Evolutionary conservation across 2,329 filamentous ascomycete species (phyloP), one percentile per base, ranked within the genome.

Genomic region (Didymella sp.): DNA sequence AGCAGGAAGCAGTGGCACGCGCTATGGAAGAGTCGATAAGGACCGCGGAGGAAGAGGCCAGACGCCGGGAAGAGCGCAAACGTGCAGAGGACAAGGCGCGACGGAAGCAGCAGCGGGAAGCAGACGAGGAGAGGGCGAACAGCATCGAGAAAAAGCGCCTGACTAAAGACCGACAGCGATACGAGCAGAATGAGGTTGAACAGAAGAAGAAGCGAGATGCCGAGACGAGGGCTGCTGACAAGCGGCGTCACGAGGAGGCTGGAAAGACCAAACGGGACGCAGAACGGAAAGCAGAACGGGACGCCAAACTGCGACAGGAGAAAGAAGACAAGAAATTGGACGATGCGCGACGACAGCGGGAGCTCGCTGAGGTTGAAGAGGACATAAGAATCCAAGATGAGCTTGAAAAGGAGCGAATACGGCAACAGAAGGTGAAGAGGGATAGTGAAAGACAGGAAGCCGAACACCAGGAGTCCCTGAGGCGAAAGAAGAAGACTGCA

Each of bases 71-170:
- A 17, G 30, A 25, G 40, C 27, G 28, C n/a, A 24, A 28, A n/a
- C 37, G 25, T 17, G 47, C 27, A n/a, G 25, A 43, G 43, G 22
- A 41, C 21, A 28, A 38, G 19, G 25, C 17, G 8, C n/a, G 15
- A 24, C 19, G 13, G 2, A 28, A 47, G 35, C 24, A 28, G 28
- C 47, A 21, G 37, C 27, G 35, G 17, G 21, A 17, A 51, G 51
- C 24, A 12, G 33, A 47, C 38, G 17, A 25, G 28, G 21, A 47
- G 25, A 17, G 47, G 13, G 37, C 51, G 12, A 30, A 50, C 3
- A 13, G 28, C n/a, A 47, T 38, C 9, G 51, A 55, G 15, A 55
- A 40, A n/a, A 42, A 41, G 8, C 47, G 53, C 2, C 35, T 51
- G 5, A 42, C 37, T 2, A 51, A 41, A 31, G 53, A 47, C 27